Evolutionary conservation across 1,284 basidiomycete genomes (phyloP).

Genomic region (Vanrija pseudolonga): DNA sequence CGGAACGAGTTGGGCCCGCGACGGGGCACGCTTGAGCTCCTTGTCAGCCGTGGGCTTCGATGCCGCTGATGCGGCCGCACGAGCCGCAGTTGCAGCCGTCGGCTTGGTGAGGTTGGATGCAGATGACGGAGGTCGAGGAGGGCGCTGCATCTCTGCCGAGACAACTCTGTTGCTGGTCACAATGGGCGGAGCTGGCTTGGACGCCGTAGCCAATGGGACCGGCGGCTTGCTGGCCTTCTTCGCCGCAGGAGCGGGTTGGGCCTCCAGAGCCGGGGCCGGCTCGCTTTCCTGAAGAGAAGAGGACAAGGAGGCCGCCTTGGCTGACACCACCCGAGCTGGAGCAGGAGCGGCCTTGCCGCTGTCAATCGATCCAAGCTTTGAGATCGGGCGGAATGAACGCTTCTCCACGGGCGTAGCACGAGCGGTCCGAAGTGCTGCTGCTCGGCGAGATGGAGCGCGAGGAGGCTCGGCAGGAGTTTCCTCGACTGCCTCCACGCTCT

Average conservation of each 20-base stretch:
- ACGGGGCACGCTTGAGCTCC: neutral
- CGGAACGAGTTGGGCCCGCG: neutral
- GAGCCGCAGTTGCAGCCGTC: conserved; percentile 16
- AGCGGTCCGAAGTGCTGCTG: neutral
- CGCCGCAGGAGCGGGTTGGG: neutral
- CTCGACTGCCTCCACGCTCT: neutral
- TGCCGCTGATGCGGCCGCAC: conserved; percentile 5
- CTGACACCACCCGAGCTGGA: conserved; percentile 8
- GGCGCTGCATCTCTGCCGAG: neutral
- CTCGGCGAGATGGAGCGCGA: neutral
- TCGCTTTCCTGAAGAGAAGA: neutral
- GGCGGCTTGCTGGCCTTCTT: conserved; percentile 5
- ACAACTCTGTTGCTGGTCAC: conserved; percentile 9
- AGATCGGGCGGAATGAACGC: conserved; percentile 14
- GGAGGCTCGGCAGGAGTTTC: neutral
- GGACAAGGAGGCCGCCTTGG: neutral
- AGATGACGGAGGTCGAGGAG: neutral
- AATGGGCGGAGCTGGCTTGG: conserved; percentile 2
- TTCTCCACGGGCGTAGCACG: conserved; percentile 7
- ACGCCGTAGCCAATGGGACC: conserved; percentile 1
- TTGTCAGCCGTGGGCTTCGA: neutral
- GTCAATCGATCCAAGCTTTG: neutral
- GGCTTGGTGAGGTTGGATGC: conserved; percentile 13
- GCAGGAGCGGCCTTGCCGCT: conserved; percentile 11
- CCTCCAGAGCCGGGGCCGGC: neutral